A percentile compares a stretch with the other conserved stretches of the same genome.
Evolutionary conservation across 129 eudicot genomes (phyloP).

Genomic region (Ambrosia trifida): DNA sequence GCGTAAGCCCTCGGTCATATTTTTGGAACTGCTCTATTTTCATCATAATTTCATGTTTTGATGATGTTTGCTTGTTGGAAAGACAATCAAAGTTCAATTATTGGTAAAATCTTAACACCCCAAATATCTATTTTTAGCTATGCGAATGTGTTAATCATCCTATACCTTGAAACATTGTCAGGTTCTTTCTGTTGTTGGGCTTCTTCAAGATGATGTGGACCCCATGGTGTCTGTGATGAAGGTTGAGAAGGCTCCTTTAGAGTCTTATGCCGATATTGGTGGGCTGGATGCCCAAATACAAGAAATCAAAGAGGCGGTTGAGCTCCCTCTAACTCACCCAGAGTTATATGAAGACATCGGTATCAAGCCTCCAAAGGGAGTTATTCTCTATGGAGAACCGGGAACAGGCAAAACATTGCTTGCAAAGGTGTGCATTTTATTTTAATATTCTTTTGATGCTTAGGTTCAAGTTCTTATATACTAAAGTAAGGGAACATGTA

Average conservation of each 20-base stretch:
- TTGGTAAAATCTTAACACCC: background rate
- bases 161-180: constrained; percentile 9
- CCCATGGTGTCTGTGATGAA: constrained; percentile 99
- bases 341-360: background rate
- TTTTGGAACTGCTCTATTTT: background rate
- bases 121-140: background rate
- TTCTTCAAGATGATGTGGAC: background rate
- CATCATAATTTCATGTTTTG: background rate
- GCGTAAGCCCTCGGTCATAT: background rate
- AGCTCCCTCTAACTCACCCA: constrained; percentile 1
- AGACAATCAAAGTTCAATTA: background rate
- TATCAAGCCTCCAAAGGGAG: constrained; percentile 5
- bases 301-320: constrained; percentile 35
- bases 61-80: background rate
- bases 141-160: background rate
- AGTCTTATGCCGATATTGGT: constrained; percentile 90
- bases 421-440: background rate
- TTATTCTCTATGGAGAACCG: background rate
- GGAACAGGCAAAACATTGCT: background rate
- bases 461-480: background rate
- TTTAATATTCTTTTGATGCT: background rate
- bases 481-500: background rate
- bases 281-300: constrained; percentile 88
- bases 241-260: constrained; percentile 93
- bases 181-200: constrained; percentile 95